phyloP scores from a whole-genome alignment of 2,329 filamentous ascomycete genomes.

The Penicillium sp. region DNA sequence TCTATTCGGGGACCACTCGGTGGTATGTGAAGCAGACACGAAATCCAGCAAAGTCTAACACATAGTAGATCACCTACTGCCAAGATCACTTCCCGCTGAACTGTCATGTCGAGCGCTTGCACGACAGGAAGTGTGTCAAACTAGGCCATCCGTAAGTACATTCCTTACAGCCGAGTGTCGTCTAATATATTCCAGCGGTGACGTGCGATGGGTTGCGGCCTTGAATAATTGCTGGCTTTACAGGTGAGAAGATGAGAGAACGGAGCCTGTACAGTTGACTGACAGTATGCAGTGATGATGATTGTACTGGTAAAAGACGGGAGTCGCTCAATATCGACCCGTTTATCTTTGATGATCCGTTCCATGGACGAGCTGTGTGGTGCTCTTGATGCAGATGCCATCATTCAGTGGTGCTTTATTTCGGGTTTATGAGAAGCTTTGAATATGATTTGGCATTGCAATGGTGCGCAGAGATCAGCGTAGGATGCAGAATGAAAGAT shows the following conservation, averaged over 20 bases:
- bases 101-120: no score
- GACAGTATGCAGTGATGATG: neutral
- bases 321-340: neutral
- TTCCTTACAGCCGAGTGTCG: no score
- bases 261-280: no score
- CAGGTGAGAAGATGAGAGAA: slow-evolving; percentile 2
- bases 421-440: no score
- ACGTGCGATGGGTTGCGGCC: slow-evolving; percentile 1
- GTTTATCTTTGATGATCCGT: neutral
- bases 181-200: neutral
- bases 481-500: no score
- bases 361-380: neutral
- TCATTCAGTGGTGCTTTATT: no score
- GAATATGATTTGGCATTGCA: no score
- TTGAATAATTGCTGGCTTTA: neutral
- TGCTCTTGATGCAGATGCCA: no score
- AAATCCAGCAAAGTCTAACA: neutral
- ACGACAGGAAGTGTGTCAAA: no score
- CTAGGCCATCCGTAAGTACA: no score
- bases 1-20: neutral
- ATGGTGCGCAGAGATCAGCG: no score
- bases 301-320: neutral
- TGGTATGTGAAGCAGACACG: neutral
- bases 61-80: neutral
- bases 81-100: neutral